Base-by-base conservation (phyloP, 2,329 filamentous ascomycete species). In the Ceratocystis papillata region DNA sequence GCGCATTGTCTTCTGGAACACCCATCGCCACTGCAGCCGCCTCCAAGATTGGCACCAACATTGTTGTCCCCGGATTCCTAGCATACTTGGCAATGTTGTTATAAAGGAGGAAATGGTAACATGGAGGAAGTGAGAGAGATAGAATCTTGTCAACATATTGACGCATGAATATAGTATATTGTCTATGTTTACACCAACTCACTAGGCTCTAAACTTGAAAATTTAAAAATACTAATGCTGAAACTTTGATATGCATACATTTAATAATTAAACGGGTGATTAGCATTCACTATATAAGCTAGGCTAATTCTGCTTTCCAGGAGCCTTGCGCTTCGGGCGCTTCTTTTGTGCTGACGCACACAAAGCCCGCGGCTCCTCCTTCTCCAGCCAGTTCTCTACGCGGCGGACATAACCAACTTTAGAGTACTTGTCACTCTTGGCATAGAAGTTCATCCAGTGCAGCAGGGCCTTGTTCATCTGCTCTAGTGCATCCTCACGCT, bases 361-460 rank as follows among this genome's bases (percentile, higher is more conserved):
- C 17, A 63, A 20, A 3, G 17, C 6, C 4, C 55, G 82, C 4
- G 83, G 83, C 76, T 80, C 77, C 71, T 82, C 83, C 72, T 87
- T 80, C 15, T 66, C 67, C 73, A 86, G 79, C 78, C 85, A 87
- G 25, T 76, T 79, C 28, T 77, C 79, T 67, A 83, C 80, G 68
- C 84, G 79, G 74, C 84, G 80, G 15, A 97, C 83, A 73, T 81
- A 83, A 2, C 94, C 94, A 3, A 95, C 88, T 76, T 84, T 83
- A 69, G 84, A 83, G 76, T 97, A 97, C 77, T 90, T 90, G 72
- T 87, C 83, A 73, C 85, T 89, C 66, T 87, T 88, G 67, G 76
- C 80, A 72, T 96, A 97, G 77, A 97, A 90, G 63, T 82, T 79
- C 68, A 87, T 85, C 94, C 92, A 97, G 75, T 93, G 87, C 73